phyloP scores from a whole-genome alignment of 345 rosid genomes.

The Rhizophora mangle region DNA sequence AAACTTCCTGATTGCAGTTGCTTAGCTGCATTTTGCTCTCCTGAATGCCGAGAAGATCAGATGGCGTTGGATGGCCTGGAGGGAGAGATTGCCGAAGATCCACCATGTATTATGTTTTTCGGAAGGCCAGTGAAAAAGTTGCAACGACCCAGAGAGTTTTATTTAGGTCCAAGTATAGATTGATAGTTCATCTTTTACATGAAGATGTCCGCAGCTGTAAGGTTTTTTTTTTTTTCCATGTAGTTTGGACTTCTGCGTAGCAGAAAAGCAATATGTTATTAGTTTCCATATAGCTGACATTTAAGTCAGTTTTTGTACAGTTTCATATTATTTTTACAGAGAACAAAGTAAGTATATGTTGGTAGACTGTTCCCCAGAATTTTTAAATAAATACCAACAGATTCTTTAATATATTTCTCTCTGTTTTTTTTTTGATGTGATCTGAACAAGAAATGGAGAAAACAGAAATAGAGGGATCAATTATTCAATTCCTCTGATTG shows the following conservation, averaged over 20 bases:
- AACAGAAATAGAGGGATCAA: background rate
- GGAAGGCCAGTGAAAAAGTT: too few relatives aligned
- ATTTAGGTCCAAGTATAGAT: too few relatives aligned
- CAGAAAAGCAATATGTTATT: too few relatives aligned
- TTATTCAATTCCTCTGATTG: background rate
- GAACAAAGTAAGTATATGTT: too few relatives aligned
- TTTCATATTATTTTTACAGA: background rate
- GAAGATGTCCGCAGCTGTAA: too few relatives aligned
- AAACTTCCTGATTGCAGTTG: slow-evolving; percentile 18
- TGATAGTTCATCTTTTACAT: background rate
- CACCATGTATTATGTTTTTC: too few relatives aligned
- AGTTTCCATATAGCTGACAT: background rate
- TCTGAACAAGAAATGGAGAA: background rate
- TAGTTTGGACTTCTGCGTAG: too few relatives aligned
- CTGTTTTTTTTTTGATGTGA: background rate
- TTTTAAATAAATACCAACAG: too few relatives aligned
- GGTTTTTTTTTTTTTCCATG: too few relatives aligned
- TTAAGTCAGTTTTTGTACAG: background rate
- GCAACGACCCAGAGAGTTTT: too few relatives aligned
- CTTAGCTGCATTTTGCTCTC: slow-evolving; percentile 32
- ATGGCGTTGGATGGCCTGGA: slow-evolving; percentile 32
- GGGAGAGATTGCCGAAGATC: slow-evolving; percentile 4
- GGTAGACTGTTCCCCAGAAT: too few relatives aligned
- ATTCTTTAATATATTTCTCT: background rate
- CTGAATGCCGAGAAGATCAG: slow-evolving; percentile 22